Evolutionary conservation across 2,329 filamentous ascomycete genomes (phyloP).

Genomic region (Juglanconis sp.): DNA sequence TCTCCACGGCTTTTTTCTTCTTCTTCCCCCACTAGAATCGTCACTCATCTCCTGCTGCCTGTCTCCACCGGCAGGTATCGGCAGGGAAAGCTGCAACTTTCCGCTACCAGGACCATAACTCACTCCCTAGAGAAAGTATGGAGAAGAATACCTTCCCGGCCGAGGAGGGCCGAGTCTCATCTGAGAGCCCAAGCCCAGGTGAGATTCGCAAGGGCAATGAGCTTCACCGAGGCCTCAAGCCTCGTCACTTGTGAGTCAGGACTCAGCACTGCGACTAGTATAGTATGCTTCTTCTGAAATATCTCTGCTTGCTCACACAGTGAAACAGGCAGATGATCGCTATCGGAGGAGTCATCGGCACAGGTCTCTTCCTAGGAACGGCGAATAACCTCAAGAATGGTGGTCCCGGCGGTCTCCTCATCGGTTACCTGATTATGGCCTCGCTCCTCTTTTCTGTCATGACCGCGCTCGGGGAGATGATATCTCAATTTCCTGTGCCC

Average conservation of each 20-base stretch:
- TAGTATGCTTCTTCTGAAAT: no score
- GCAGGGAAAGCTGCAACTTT: no score
- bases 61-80: no score
- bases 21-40: no score
- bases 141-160: background rate
- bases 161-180: background rate
- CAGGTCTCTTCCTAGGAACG: conserved; percentile 17
- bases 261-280: background rate
- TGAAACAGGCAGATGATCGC: conserved; percentile 16
- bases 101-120: background rate
- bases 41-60: no score
- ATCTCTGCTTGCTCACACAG: background rate
- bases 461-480: conserved; percentile 15
- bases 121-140: background rate
- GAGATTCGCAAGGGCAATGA: background rate
- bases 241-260: background rate
- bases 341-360: conserved; percentile 16
- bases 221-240: background rate
- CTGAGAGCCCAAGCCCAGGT: background rate
- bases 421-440: conserved; percentile 2
- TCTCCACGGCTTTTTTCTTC: no score
- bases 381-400: conserved; percentile 8
- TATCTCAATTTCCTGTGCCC: conserved; percentile 11
- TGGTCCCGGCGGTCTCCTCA: conserved; percentile 12
- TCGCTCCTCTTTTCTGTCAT: conserved; percentile 23